Evolutionary conservation across 352 stramenopile genomes (phyloP).

Genomic region (Aphanomyces cochlioides): DNA sequence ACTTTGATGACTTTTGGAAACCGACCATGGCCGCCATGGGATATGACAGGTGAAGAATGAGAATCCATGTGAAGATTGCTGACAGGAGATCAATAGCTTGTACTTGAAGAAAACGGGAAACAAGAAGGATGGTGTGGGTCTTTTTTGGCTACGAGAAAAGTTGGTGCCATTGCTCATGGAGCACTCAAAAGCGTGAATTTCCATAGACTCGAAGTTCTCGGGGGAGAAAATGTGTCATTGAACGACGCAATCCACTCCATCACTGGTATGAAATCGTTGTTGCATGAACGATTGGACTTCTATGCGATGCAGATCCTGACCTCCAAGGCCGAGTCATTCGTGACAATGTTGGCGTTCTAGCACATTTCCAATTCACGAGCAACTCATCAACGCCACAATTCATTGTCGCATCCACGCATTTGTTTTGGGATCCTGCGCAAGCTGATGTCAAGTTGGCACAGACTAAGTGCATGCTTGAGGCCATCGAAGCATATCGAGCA

Average conservation of each 20-base stretch:
- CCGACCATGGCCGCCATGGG: slow-evolving; percentile 51
- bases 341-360: slow-evolving; percentile 57
- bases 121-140: slow-evolving; percentile 65
- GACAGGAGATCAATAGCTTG: slow-evolving; percentile 34
- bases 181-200: no score
- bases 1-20: slow-evolving; percentile 70
- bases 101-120: slow-evolving; percentile 64
- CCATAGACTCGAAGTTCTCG: slow-evolving; percentile 40
- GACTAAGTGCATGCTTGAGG: slow-evolving; percentile 47
- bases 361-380: slow-evolving; percentile 44
- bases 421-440: slow-evolving; percentile 81
- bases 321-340: slow-evolving; percentile 45
- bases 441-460: slow-evolving; percentile 84
- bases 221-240: slow-evolving; percentile 43
- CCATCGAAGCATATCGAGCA: slow-evolving; percentile 42
- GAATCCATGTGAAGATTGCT: not conserved
- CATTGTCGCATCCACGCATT: slow-evolving; percentile 71
- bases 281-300: not conserved
- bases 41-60: slow-evolving; percentile 50
- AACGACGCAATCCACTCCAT: slow-evolving; percentile 54
- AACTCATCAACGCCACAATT: slow-evolving; percentile 36
- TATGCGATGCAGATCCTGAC: slow-evolving; percentile 33
- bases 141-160: slow-evolving; percentile 64
- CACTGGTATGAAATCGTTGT: slow-evolving; percentile 37
- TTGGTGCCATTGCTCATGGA: not conserved